These are phyloP conservation scores for Populus trichocarpa DNA, from an alignment of 441 rosid genomes.

Conservation along the genomic window DNA sequence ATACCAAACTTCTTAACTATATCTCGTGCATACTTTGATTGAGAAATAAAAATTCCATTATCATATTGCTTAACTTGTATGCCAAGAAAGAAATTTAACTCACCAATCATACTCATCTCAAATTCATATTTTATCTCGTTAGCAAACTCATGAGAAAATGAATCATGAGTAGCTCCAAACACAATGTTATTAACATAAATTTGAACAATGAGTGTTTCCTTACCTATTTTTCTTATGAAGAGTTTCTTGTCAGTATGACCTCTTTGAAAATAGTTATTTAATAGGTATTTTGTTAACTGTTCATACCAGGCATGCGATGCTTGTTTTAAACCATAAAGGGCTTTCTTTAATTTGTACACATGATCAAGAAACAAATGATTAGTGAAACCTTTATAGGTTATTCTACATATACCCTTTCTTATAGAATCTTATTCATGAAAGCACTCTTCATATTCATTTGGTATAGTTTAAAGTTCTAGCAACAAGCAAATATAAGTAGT, in stretches of 20 bases:
- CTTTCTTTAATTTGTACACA: too few relatives aligned
- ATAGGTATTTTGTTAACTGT: not conserved
- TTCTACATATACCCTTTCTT: not conserved
- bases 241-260: not conserved
- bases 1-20: too few relatives aligned
- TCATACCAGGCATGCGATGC: not conserved
- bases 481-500: not conserved
- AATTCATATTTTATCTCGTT: not conserved
- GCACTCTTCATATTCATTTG: slow-evolving; percentile 3
- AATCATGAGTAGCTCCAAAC: not conserved
- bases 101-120: slow-evolving; percentile 2
- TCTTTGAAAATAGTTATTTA: not conserved
- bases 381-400: too few relatives aligned
- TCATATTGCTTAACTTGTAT: not conserved
- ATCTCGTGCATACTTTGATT: not conserved
- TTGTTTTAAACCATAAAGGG: too few relatives aligned
- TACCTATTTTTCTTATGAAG: not conserved
- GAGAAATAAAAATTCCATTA: not conserved
- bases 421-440: not conserved
- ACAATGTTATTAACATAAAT: not conserved
- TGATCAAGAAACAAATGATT: too few relatives aligned
- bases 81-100: not conserved
- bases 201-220: not conserved
- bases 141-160: not conserved
- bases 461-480: not conserved